Base-by-base conservation (phyloP, 805 yeast genomes). In the Spathaspora girioi region DNA sequence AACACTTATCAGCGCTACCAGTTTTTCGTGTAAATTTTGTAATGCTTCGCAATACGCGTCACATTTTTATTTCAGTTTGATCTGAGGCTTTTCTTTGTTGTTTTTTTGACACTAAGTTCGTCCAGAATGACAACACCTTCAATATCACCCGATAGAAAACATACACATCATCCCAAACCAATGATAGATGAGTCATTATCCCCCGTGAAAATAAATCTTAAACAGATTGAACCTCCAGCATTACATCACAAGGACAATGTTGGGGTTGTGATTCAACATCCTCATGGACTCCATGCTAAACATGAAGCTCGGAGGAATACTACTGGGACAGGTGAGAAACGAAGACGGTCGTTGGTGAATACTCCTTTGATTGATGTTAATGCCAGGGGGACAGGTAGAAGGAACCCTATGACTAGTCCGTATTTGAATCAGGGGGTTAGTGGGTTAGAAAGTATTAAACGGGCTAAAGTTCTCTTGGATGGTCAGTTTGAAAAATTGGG, bases 251-350 rank as follows among this genome's bases (percentile, higher is more conserved):
- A n/a, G 9, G 29, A 27, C 5, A 45, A 54, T 31, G 46, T 31
- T 32, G 50, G 54, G 8, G 40, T 45, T 5, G 29, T 59, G 2
- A 42, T 49, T 12, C 48, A 55, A n/a, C 63, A 63, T 47, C 79
- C 81, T 1, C 83, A 79, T 58, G 83, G 83, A 0, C 59, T 79
- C 38, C 59, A 70, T 1, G 68, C 72, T 50, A 73, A 74, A 53
- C 76, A 73, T 51, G 60, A 54, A 7, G 57, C 57, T 10, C 53
- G 71, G 52, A 62, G 71, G 56, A 68, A 63, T 45, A 58, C 62
- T 23, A n/a, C 26, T 23, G 1, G n/a, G n/a, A 6, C 11, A 15
- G 58, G 54, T 17, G 49, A 49, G 17, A 50, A 38, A 20, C 32
- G 45, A 23, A 45, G 50, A 26, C 26, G 26, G 26, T 45, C 18